Percentiles rank a stretch among this genome's conserved stretches.
Evolutionary conservation across 2,329 filamentous ascomycete species (phyloP).

Genomic region (Camptophora hylomeconis): DNA sequence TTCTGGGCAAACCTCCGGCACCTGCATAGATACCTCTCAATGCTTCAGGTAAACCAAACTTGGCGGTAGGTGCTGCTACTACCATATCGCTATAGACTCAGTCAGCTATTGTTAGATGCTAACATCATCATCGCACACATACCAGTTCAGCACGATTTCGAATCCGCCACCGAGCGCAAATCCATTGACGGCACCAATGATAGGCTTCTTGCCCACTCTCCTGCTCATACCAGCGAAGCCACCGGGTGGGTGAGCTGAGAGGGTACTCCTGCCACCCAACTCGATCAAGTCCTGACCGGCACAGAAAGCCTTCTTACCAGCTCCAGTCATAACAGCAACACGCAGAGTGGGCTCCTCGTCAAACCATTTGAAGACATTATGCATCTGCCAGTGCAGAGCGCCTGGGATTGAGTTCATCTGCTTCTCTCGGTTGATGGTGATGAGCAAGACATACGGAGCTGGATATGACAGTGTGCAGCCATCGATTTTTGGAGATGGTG

Average conservation of each 20-base stretch:
- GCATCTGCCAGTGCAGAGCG: conserved; percentile 29
- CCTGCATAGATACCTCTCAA: conserved; percentile 57
- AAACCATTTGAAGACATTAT: conserved; percentile 32
- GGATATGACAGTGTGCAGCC: conserved; percentile 35
- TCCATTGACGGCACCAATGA: conserved; percentile 66
- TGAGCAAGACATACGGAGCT: conserved; percentile 31
- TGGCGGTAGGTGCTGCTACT: conserved; percentile 42
- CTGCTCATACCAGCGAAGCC: conserved; percentile 37
- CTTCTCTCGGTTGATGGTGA: conserved; percentile 32
- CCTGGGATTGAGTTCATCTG: conserved; percentile 33
- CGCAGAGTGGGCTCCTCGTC: conserved; percentile 30
- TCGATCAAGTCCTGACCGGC: conserved; percentile 34
- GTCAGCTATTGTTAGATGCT: conserved; percentile 23
- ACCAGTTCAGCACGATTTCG: conserved; percentile 42
- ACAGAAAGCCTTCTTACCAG: conserved; percentile 31
- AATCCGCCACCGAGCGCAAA: conserved; percentile 62
- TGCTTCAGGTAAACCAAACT: conserved; percentile 60
- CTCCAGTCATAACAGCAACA: conserved; percentile 31
- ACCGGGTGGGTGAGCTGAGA: conserved; percentile 18
- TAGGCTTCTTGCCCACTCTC: conserved; percentile 56
- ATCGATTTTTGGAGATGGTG: no score
- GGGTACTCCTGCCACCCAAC: no score
- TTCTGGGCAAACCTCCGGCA: conserved; percentile 56
- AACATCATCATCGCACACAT: conserved; percentile 4
- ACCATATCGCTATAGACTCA: conserved; percentile 56